A percentile compares a stretch with the other conserved stretches of the same genome.
These are phyloP conservation scores for Parathielavia appendiculata DNA, from an alignment of 495 filamentous ascomycete species.

Conservation along the genomic window DNA sequence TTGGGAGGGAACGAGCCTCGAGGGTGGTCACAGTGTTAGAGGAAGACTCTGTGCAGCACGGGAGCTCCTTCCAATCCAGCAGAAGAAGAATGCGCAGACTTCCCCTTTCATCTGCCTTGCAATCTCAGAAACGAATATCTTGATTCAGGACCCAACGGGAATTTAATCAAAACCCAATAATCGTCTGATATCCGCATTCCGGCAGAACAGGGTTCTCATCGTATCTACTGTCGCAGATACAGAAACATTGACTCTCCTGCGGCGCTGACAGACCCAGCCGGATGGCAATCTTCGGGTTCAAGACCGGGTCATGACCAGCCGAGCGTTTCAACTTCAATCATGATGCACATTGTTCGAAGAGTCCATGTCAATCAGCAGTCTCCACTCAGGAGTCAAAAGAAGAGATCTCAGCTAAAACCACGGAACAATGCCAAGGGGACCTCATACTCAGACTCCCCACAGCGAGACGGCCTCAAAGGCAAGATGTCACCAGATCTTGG, in stretches of 20 bases:
- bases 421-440: background rate
- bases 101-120: no score
- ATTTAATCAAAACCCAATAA: no score
- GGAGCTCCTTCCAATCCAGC: no score
- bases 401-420: background rate
- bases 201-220: background rate
- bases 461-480: constrained; percentile 12
- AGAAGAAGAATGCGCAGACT: no score
- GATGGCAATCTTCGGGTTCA: background rate
- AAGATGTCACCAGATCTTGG: constrained; percentile 4
- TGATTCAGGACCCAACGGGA: no score
- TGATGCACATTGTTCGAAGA: background rate
- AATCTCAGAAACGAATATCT: no score
- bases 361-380: background rate
- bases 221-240: background rate
- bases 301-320: background rate
- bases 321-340: constrained; percentile 11
- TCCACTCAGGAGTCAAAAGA: background rate
- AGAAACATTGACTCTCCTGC: no score
- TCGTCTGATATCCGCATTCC: no score
- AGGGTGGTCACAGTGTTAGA: no score
- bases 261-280: background rate
- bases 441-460: constrained; percentile 8
- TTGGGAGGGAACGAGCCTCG: no score
- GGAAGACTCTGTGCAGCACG: no score